Percentiles rank a stretch among this genome's conserved stretches.
Conservation (phyloP, 2,329 filamentous ascomycete genomes). For the Trichophaea hybrida region DNA sequence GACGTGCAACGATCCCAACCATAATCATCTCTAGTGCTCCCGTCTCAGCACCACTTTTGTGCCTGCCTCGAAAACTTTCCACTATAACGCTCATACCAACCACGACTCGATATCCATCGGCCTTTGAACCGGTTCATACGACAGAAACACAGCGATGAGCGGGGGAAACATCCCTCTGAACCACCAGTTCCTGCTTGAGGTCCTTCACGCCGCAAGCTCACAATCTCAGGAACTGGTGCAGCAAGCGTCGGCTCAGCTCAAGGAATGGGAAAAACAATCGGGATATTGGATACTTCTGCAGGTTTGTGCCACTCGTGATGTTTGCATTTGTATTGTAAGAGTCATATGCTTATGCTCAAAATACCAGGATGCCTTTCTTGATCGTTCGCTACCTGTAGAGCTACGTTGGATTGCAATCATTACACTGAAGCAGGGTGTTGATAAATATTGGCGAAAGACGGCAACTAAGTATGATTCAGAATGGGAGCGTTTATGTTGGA, state of each 20-base stretch:
- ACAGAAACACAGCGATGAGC: too few relatives aligned
- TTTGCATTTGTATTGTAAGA: background rate
- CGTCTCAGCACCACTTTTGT: too few relatives aligned
- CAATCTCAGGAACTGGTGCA: constrained; percentile 37
- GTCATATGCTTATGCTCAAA: background rate
- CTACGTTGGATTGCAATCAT: constrained; percentile 83
- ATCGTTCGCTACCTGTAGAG: constrained; percentile 59
- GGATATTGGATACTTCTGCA: constrained; percentile 39
- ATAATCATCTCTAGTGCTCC: too few relatives aligned
- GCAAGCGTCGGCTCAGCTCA: constrained; percentile 39
- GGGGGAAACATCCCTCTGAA: constrained; percentile 32
- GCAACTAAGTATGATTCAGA: constrained; percentile 43
- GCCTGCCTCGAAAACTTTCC: too few relatives aligned
- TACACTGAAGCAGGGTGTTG: constrained; percentile 90
- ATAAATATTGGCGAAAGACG: constrained; percentile 81
- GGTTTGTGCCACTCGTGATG: constrained; percentile 31
- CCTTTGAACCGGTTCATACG: too few relatives aligned
- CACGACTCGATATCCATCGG: too few relatives aligned
- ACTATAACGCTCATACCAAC: too few relatives aligned
- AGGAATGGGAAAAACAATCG: constrained; percentile 37
- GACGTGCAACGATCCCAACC: too few relatives aligned
- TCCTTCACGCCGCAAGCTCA: constrained; percentile 37
- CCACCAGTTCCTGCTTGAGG: constrained; percentile 36
- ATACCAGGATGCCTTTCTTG: constrained; percentile 59
- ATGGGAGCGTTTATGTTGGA: background rate